These are phyloP conservation scores for Cystobasidium sp. DNA, from an alignment of 1,284 basidiomycete species.

Conservation along the genomic window DNA sequence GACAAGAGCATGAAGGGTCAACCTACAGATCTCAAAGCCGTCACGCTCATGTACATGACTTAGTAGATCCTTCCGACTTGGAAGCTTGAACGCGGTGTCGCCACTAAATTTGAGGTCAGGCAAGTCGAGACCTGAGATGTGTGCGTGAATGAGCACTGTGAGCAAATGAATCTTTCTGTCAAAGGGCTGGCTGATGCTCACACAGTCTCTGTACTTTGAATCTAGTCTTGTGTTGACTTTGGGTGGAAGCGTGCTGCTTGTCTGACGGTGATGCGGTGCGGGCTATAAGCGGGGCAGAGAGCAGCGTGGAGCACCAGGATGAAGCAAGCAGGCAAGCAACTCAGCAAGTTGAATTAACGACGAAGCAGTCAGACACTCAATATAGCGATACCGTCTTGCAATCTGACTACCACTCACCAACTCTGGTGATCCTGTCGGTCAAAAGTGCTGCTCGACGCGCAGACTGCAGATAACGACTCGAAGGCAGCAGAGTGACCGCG, in stretches of 20 bases:
- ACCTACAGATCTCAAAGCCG: conserved; percentile 6
- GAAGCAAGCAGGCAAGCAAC: neutral
- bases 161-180: no score
- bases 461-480: no score
- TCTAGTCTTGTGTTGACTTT: neutral
- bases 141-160: neutral
- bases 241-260: neutral
- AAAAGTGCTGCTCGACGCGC: no score
- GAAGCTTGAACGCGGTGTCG: no score
- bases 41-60: neutral
- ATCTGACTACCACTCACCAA: no score
- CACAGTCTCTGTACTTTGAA: neutral
- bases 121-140: conserved; percentile 1
- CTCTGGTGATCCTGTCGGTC: no score
- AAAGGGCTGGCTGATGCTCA: neutral
- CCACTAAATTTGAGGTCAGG: neutral
- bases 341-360: no score
- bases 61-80: neutral
- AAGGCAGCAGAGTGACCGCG: no score
- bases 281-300: neutral
- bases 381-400: no score
- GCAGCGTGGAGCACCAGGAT: neutral
- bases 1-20: neutral
- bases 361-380: no score
- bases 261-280: neutral